Evolutionary conservation across 257 asterid genomes (phyloP).

Genomic region (Solanum clarkiae): DNA sequence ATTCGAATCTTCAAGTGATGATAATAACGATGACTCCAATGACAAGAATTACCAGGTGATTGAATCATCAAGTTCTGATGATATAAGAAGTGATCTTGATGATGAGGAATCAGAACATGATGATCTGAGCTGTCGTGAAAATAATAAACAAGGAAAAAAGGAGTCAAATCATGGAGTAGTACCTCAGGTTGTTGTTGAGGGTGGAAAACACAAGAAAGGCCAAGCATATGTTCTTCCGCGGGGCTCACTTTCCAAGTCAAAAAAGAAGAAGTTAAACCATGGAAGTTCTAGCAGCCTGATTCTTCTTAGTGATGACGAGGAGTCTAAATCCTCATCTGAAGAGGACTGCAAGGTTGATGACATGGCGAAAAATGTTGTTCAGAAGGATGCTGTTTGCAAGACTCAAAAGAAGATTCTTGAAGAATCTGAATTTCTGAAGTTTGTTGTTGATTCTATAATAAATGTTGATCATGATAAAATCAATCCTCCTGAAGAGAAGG

Average conservation of each 20-base stretch:
- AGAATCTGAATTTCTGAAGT: conserved; percentile 5
- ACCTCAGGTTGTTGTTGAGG: background rate
- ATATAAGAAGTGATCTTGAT: background rate
- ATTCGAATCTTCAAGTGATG: conserved; percentile 6
- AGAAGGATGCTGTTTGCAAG: background rate
- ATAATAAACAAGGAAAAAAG: background rate
- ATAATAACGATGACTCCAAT: background rate
- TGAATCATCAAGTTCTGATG: background rate
- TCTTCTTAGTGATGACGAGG: background rate
- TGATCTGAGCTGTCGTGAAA: background rate
- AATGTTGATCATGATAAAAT: conserved; percentile 10
- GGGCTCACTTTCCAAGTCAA: background rate
- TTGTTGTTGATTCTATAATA: conserved; percentile 18
- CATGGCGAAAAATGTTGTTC: background rate
- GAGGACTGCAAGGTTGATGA: background rate
- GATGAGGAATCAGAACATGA: background rate
- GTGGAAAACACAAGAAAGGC: background rate
- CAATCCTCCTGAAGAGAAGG: conserved; percentile 3
- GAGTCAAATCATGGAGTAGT: background rate
- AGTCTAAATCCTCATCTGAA: background rate
- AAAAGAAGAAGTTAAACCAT: background rate
- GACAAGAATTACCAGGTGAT: background rate
- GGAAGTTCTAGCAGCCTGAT: background rate
- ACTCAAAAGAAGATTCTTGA: background rate
- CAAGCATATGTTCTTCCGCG: background rate